Base-by-base conservation (phyloP, 2,329 filamentous ascomycete genomes). In the Aureobasidium musti region DNA sequence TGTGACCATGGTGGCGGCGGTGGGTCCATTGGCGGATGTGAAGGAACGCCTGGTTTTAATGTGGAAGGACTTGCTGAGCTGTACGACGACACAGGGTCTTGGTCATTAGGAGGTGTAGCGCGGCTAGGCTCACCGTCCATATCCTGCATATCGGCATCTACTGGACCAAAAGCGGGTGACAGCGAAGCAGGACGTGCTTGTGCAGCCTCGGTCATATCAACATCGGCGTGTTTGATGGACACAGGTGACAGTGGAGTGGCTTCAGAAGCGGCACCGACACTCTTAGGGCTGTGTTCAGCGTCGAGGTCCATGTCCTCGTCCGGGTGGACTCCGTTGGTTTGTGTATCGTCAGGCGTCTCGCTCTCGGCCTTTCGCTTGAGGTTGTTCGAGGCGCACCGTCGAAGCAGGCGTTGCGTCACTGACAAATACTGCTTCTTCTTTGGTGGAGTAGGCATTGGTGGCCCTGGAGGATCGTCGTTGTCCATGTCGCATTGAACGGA, bases 91-190 rank as follows among this genome's bases (percentile, higher is more conserved):
- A 5, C 13, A n/a, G 37, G 21, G 10, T 37, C 13, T 14, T 50
- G 50, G n/a, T 39, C 33, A 10, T 43, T 49, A 28, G 66, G 59
- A 26, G 66, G 54, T 21, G 49, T 47, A n/a, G 23, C 28, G 10
- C 35, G 52, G 19, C 21, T n/a, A 14, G 33, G 26, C 19, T 65
- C 66, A 19, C 47, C 57, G n/a, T 67, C 67, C 10, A 74, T 73
- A 68, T 83, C 81, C 68, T 78, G 79, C 82, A 83, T 83, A 63
- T 81, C 81, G 19, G 81, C 28, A 35, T 67, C 65, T 19, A 63
- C 45, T 45, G 65, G 30, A 50, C 49, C 59, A n/a, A 66, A 59
- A 5, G 63, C 63, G 28, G 57, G 57, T 14, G 64, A 61, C 53
- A 63, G 13, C 6, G 47, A 39, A 50, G 60, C 37, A 21, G 49